Evolutionary conservation across 768 basidiomycete genomes (phyloP).

Genomic region (Russula lepida): DNA sequence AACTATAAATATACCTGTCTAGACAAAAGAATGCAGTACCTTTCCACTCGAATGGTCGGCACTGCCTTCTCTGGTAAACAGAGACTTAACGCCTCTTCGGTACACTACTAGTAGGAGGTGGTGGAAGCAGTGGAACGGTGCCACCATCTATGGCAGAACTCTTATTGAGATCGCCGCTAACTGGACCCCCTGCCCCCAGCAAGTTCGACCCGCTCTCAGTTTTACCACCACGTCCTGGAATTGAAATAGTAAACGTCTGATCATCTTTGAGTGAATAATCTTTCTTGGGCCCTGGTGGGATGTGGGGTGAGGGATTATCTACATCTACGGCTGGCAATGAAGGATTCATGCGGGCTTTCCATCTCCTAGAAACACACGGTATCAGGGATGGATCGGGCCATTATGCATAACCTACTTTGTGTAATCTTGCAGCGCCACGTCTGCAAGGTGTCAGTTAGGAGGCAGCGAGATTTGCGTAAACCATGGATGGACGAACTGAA

Average conservation of each 20-base stretch:
- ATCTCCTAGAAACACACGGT: neutral
- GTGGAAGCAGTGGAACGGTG: slow-evolving; percentile 66
- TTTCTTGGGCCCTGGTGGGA: slow-evolving; percentile 77
- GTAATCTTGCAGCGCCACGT: slow-evolving; percentile 81
- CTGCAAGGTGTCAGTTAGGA: slow-evolving; percentile 31
- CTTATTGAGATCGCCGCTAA: slow-evolving; percentile 4
- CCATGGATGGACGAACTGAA: slow-evolving; percentile 56
- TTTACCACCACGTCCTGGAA: slow-evolving; percentile 64
- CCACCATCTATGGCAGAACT: slow-evolving; percentile 27
- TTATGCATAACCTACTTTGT: slow-evolving; percentile 46
- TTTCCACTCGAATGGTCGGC: neutral
- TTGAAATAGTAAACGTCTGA: slow-evolving; percentile 86
- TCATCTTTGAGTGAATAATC: slow-evolving; percentile 93
- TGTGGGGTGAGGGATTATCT: slow-evolving; percentile 45
- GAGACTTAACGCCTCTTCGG: slow-evolving; percentile 34
- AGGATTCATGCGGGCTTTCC: slow-evolving; percentile 17
- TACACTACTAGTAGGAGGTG: slow-evolving; percentile 58
- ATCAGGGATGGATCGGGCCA: neutral
- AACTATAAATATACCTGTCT: neutral
- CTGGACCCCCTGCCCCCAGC: slow-evolving; percentile 20
- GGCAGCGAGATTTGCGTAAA: neutral
- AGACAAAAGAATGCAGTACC: neutral
- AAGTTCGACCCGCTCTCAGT: slow-evolving; percentile 30
- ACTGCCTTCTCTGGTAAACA: neutral
- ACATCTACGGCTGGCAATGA: slow-evolving; percentile 44